Base-by-base conservation (phyloP, 495 filamentous ascomycete species). In the Cryomyces minteri region DNA sequence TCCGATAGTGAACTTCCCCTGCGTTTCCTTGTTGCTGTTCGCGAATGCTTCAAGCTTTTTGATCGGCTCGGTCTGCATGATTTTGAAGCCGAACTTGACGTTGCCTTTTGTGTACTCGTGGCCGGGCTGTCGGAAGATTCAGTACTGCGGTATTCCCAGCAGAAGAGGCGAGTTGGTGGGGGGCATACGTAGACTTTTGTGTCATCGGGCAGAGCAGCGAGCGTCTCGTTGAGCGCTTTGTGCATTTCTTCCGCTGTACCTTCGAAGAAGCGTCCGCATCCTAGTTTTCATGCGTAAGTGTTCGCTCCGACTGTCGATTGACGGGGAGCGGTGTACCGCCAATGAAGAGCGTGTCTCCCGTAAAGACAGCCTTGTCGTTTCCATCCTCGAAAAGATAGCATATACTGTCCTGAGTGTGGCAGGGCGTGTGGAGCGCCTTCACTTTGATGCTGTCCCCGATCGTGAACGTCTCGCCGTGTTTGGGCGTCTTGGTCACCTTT, bases 181-280 rank as follows among this genome's bases (percentile, higher is more conserved):
- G 6, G 33, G 30, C 80, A 54, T 66, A 88, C 84, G 56, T 84
- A 98, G 49, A 98, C 87, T 49, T 77, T 84, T 39, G 92, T 96
- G 57, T 96, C 87, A 55, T 95, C 80, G 2, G 88, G 88, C 37
- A 98, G 59, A 28, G 73, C 58, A 28, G 74, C 84, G 36, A 98
- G 71, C 1, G 76, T 86, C 62, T 83, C 73, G 57, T 98, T 96
- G 52, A 98, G 58, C 1, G 90, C 88, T 46, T 73, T 79, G 66
- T 96, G 72, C 92, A 98, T 93, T 69, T 98, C 82, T 45, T 71
- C 71, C 2, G 85, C 77, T 36, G 73, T 88, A 7, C 90, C 90
- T 63, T 98, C 90, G 55, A 96, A 98, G 69, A 98, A 98, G 39
- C 79, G 77, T n/a, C 90, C 90, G 58, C 90, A 98, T 28, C 88